Evolutionary conservation across 2,329 filamentous ascomycete species (phyloP), one percentile per base, ranked within the genome.

Genomic region (Sporothrix variecibatus): DNA sequence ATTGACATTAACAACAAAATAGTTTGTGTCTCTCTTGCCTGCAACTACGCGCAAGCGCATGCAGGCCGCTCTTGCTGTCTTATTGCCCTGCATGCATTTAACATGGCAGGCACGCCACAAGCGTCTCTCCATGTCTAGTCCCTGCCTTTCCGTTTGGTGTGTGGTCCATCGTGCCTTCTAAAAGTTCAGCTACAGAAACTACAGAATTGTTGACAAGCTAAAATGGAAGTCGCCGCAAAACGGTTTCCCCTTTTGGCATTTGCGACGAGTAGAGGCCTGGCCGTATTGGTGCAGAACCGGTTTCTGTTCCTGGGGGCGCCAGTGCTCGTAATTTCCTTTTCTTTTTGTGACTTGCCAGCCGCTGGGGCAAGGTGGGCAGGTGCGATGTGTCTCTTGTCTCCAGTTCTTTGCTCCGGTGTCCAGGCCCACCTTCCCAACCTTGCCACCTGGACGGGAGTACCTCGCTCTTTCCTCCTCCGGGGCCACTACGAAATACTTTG

Each of bases 251-350:
- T 67, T 71, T 60, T 26, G 60, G 73, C 38, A 73, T 43, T 62
- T 56, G 43, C 67, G 72, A 40, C 40, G 20, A 58, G 58, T 15
- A 23, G 11, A 6, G 26, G 60, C 38, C 62, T 38, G n/a, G 38
- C 23, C 62, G 12, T 67, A 28, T 40, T 65, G 51, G 51, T 65
- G 43, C 17, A 56, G 43, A 51, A 68, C 49, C 65, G 43, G 65
- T 69, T 53, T 69, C 67, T 56, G 49, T 68, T 11, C 26, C 26
- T 68, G 28, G 40, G 23, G 26, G 20, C 51, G 51, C 49, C 51
- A 71, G n/a, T 53, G 31, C 9, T 43, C 68, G 68, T 43, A 71
- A 71, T 72, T 72, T 72, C 62, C 46, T 58, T 72, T 67, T 65
- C 26, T 12, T 64, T 40, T 17, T 43, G 8, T 65, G 62, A 8